Percentiles rank a stretch among this genome's conserved stretches.
Conservation (phyloP, 208 protist species). For the Sergeia podlipaevii region DNA sequence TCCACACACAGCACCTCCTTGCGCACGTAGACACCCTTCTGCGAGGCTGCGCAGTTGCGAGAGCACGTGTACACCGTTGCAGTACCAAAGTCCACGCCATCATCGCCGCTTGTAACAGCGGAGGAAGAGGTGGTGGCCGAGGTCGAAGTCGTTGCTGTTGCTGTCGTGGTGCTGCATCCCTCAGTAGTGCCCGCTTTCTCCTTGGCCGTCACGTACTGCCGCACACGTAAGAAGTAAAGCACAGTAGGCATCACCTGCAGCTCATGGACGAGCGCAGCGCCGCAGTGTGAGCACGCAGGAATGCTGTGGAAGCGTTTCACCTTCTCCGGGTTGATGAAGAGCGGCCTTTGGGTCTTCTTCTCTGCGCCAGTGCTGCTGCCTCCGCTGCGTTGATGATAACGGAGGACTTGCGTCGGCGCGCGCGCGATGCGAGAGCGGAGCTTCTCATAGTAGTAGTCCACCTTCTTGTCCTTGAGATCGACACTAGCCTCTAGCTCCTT, state of each 20-base stretch:
- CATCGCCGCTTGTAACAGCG: conserved; percentile 18
- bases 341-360: conserved; percentile 20
- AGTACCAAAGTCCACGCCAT: conserved; percentile 81
- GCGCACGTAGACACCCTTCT: conserved; percentile 39
- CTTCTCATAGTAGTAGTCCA: conserved; percentile 77
- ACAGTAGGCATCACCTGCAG: conserved; percentile 80
- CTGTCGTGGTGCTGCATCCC: too few relatives aligned
- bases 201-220: conserved; percentile 22
- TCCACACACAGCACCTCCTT: conserved; percentile 64
- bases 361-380: background rate
- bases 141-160: background rate
- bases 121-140: background rate
- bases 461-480: conserved; percentile 65
- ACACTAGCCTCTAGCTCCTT: conserved; percentile 58
- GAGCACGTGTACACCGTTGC: conserved; percentile 73
- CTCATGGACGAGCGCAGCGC: conserved; percentile 59
- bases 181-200: background rate
- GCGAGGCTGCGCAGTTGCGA: conserved; percentile 39
- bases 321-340: conserved; percentile 77
- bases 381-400: conserved; percentile 54
- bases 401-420: conserved; percentile 66
- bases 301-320: conserved; percentile 38
- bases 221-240: conserved; percentile 66
- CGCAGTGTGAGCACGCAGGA: conserved; percentile 56
- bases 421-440: conserved; percentile 59